Conservation (phyloP, 305 asterid species). For the Plantago lanceolata region DNA sequence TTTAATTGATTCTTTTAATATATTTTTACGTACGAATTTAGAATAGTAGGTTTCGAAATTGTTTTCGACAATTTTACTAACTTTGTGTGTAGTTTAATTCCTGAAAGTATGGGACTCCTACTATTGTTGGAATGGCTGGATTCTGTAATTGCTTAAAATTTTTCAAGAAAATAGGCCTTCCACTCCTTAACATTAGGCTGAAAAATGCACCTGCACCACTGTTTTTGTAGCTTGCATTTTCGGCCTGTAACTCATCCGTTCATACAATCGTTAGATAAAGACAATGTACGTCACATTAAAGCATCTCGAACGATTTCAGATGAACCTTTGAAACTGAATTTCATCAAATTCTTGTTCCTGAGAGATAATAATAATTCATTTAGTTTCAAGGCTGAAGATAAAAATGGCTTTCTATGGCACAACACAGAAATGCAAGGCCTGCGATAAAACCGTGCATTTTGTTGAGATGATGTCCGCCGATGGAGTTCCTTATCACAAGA, state of each 20-base stretch:
- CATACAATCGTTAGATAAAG: constrained; percentile 10
- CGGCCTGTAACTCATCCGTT: constrained; percentile 25
- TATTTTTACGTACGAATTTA: no score
- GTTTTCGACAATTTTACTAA: no score
- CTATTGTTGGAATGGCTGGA: not conserved
- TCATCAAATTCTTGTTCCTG: not conserved
- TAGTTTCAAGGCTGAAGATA: not conserved
- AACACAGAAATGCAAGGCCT: constrained; percentile 46
- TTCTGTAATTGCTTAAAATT: not conserved
- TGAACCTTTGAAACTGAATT: constrained; percentile 9
- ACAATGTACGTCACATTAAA: not conserved
- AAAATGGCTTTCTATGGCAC: constrained; percentile 42
- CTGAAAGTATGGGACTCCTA: not conserved
- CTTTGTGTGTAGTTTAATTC: no score
- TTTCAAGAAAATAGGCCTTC: constrained; percentile 21
- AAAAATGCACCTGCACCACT: constrained; percentile 29
- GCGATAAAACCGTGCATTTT: constrained; percentile 40
- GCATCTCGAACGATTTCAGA: not conserved
- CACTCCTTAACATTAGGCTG: constrained; percentile 32
- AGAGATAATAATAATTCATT: not conserved
- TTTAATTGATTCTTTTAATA: no score
- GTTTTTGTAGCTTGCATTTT: constrained; percentile 20
- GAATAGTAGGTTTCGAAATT: no score
- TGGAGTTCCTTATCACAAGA: constrained; percentile 47
- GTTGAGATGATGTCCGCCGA: constrained; percentile 49